A percentile compares a stretch with the other conserved stretches of the same genome.
phyloP scores from a whole-genome alignment of 2,329 filamentous ascomycete genomes.

The Fusarium miscanthi region DNA sequence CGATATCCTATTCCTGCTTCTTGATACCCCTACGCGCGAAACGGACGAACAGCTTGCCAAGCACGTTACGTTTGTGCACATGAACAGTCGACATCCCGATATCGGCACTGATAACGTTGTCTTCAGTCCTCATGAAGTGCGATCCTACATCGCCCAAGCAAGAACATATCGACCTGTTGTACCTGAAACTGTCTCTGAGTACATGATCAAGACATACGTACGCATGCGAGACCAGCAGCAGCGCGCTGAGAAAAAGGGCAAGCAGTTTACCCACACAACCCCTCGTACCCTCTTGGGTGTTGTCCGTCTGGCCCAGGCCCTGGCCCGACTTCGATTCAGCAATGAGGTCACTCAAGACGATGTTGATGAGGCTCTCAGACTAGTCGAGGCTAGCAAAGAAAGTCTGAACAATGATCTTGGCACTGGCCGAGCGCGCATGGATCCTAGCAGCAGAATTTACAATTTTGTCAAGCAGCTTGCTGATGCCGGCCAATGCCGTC shows the following conservation, averaged over 20 bases:
- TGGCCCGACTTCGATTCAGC: conserved; percentile 91
- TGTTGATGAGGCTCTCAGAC: conserved; percentile 91
- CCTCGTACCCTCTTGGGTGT: conserved; percentile 93
- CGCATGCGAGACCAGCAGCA: conserved; percentile 93
- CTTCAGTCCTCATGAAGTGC: conserved; percentile 92
- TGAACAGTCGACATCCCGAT: conserved; percentile 94
- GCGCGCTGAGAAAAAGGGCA: conserved; percentile 88
- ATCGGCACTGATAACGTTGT: conserved; percentile 70
- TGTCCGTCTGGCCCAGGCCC: conserved; percentile 90
- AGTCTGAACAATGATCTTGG: conserved; percentile 80
- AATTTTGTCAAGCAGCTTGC: conserved; percentile 91
- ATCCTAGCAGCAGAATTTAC: conserved; percentile 90
- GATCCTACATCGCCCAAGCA: conserved; percentile 94
- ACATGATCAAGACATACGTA: conserved; percentile 97
- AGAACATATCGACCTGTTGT: conserved; percentile 89
- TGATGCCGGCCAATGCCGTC: conserved; percentile 85
- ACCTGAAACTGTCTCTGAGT: conserved; percentile 87
- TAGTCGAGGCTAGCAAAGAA: conserved; percentile 94
- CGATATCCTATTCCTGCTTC: conserved; percentile 94
- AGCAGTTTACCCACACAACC: conserved; percentile 93
- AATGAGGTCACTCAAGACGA: conserved; percentile 88
- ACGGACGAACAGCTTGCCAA: conserved; percentile 92
- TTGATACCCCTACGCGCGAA: conserved; percentile 92
- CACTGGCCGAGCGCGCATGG: conserved; percentile 73
- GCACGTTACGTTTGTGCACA: conserved; percentile 97